These are phyloP conservation scores for Pinus tabuliformis DNA, from an alignment of 75 land plant species.

Conservation along the genomic window DNA sequence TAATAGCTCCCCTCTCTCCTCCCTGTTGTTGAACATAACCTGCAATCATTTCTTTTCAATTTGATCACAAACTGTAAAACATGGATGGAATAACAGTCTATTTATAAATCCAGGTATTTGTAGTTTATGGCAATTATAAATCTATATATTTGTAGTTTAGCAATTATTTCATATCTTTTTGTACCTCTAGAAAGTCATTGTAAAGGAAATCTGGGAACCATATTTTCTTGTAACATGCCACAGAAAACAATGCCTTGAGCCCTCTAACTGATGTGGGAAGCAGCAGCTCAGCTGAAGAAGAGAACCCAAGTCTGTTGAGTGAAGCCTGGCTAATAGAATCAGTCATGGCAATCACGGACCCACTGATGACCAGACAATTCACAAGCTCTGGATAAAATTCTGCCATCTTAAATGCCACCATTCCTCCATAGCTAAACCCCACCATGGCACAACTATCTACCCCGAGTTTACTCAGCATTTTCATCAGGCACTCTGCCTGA, in stretches of 20 bases:
- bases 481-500: slow-evolving; percentile 62
- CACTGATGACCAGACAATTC: slow-evolving; percentile 51
- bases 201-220: slow-evolving; percentile 63
- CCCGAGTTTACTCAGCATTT: slow-evolving; percentile 44
- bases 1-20: slow-evolving; percentile 60
- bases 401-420: slow-evolving; percentile 85
- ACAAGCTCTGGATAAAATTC: slow-evolving; percentile 54
- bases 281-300: slow-evolving; percentile 59
- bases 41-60: slow-evolving; percentile 13
- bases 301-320: slow-evolving; percentile 36
- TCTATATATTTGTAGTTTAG: not conserved
- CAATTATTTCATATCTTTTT: not conserved
- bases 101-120: not conserved
- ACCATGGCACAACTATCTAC: slow-evolving; percentile 51
- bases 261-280: slow-evolving; percentile 58
- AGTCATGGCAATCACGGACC: slow-evolving; percentile 71
- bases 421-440: slow-evolving; percentile 91
- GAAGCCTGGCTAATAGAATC: slow-evolving; percentile 24
- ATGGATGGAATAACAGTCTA: not conserved
- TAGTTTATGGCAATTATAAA: not conserved
- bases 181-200: slow-evolving; percentile 61
- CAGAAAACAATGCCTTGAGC: slow-evolving; percentile 38
- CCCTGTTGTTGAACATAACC: slow-evolving; percentile 74
- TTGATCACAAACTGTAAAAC: not conserved
- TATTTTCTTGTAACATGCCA: slow-evolving; percentile 46